Base-by-base conservation (phyloP, 2,329 filamentous ascomycete species). In the Pseudogymnoascus sp. region DNA sequence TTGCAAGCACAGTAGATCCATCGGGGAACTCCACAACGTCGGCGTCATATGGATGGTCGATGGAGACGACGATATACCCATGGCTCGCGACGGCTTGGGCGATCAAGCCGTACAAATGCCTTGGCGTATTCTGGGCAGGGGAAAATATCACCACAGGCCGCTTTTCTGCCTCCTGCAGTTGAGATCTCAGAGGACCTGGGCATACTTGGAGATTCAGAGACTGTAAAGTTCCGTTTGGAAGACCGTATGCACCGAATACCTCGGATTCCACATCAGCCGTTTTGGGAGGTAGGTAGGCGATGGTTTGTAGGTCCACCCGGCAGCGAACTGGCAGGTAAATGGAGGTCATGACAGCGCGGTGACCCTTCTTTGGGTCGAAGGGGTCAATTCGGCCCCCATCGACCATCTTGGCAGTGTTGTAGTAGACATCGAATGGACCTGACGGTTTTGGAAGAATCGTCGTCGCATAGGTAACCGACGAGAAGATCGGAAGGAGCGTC, bases 31-130 rank as follows among this genome's bases (percentile, higher is more conserved):
- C 69, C 5, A 76, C 69, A 15, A 75, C 69, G 8, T 69, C 65
- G 0, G 68, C 67, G 63, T 76, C 74, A 58, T 74, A 73, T 3
- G 74, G 71, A 59, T 75, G 74, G 58, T 76, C 74, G 21, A 75
- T 64, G 4, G 71, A 70, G 3, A 75, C 64, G 9, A 75, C 71
- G 2, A 67, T 66, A 59, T 73, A 76, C 4, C 74, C 74, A 3
- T 65, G 29, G 51, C 73, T 75, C 8, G 74, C 69, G 2, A 76
- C 62, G 29, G 68, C 64, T 62, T 73, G 69, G 13, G 70, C 70
- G 7, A 74, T 65, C 5, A 64, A 63, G 38, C 62, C 71, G 64
- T 75, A 74, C 9, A 69, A 60, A n/a, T 72, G 67, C 10, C 73
- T 67, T 3, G 71, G 64, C 1, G 63, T 69, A 4, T 69, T 69